phyloP scores from a whole-genome alignment of 768 basidiomycete species.

The Saitozyma sp. region DNA sequence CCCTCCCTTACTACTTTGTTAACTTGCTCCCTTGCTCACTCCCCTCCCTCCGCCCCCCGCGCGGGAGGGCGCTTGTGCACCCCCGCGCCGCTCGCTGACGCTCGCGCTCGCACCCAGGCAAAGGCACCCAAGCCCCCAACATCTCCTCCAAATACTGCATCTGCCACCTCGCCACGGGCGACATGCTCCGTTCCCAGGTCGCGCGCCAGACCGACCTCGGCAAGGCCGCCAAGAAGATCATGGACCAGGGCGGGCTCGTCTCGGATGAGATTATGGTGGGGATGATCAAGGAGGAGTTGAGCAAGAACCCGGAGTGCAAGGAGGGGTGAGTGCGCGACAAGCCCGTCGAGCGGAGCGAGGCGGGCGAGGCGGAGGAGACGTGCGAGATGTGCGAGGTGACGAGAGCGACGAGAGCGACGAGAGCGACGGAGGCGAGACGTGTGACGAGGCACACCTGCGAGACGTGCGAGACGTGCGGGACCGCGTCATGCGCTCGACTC shows the following conservation, averaged over 20 bases:
- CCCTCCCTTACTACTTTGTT: too few species aligned
- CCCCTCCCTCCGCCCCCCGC: too few species aligned
- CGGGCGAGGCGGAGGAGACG: background rate
- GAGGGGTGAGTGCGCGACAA: conserved; percentile 71
- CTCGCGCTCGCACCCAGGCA: conserved; percentile 61
- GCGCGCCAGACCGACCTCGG: conserved; percentile 81
- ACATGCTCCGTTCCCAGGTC: conserved; percentile 97
- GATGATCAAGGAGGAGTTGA: conserved; percentile 94
- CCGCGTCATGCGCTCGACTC: too few species aligned
- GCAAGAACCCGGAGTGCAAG: conserved; percentile 87
- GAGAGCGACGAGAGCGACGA: background rate
- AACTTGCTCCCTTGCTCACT: too few species aligned
- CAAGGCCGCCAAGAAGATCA: conserved; percentile 90
- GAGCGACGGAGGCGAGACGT: background rate
- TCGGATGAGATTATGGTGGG: conserved; percentile 95
- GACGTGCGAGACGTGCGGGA: too few species aligned
- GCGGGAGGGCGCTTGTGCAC: too few species aligned
- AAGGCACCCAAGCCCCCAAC: conserved; percentile 95
- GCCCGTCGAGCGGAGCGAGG: background rate
- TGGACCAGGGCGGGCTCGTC: conserved; percentile 95
- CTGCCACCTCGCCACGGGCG: conserved; percentile 97
- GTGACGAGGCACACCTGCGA: background rate
- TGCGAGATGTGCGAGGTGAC: background rate
- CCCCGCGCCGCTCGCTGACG: background rate
- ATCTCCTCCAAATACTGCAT: conserved; percentile 92